These are phyloP conservation scores for Globisporangium perplexum DNA, from an alignment of 352 stramenopile genomes.

Conservation along the genomic window DNA sequence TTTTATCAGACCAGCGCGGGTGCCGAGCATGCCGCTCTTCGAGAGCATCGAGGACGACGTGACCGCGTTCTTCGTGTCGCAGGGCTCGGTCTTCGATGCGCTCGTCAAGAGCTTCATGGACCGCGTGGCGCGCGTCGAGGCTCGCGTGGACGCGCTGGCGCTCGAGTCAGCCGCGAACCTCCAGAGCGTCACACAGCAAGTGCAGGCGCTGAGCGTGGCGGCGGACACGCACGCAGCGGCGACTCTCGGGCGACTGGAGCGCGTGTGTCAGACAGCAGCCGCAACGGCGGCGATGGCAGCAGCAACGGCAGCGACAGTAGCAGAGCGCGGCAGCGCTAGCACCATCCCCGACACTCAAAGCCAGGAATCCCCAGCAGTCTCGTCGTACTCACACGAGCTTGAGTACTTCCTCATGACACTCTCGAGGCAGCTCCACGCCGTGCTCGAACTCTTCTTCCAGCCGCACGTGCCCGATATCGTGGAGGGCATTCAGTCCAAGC, in stretches of 20 bases:
- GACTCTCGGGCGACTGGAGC: conserved; percentile 5
- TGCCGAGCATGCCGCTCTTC: conserved; percentile 48
- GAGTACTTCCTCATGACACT: conserved; percentile 58
- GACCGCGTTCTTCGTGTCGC: conserved; percentile 61
- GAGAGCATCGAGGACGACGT: conserved; percentile 56
- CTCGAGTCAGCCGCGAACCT: conserved; percentile 22
- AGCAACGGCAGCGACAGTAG: neutral
- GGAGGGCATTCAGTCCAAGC: conserved; percentile 21
- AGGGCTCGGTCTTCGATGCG: conserved; percentile 58
- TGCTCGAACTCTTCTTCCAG: conserved; percentile 57
- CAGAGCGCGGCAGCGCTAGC: neutral
- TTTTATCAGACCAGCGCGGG: no score
- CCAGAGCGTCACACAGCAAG: conserved; percentile 24
- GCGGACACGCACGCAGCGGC: conserved; percentile 14
- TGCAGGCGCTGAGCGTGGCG: conserved; percentile 14
- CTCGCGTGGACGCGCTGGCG: conserved; percentile 30
- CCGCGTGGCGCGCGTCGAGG: conserved; percentile 36
- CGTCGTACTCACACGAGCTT: conserved; percentile 32
- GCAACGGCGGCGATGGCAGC: neutral
- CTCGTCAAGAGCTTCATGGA: conserved; percentile 55
- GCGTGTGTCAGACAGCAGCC: neutral
- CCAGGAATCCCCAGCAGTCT: neutral
- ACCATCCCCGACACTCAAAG: neutral
- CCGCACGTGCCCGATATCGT: conserved; percentile 24
- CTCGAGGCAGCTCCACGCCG: conserved; percentile 49